Evolutionary conservation across 2,329 filamentous ascomycete species (phyloP).

Genomic region (Aureobasidium sp.): DNA sequence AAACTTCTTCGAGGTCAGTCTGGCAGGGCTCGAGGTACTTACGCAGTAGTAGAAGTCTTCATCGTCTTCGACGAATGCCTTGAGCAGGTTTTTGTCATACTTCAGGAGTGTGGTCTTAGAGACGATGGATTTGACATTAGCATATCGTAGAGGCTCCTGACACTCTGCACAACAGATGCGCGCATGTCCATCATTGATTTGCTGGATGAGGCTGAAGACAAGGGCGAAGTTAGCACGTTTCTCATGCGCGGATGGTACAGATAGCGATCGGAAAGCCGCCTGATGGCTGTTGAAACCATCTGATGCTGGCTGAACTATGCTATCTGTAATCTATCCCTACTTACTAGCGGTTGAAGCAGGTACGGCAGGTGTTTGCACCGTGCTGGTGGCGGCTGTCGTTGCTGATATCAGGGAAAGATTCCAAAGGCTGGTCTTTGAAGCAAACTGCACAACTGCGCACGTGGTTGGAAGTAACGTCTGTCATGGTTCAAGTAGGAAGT

Average conservation of each 20-base stretch:
- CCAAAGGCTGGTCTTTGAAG: background rate
- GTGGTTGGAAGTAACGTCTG: background rate
- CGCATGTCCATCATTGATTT: background rate
- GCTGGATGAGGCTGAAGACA: background rate
- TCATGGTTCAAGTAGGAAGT: no score
- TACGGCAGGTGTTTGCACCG: background rate
- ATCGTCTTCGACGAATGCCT: conserved; percentile 14
- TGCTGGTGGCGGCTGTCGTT: background rate
- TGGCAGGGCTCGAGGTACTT: background rate
- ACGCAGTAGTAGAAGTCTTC: conserved; percentile 21
- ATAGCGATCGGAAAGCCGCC: no score
- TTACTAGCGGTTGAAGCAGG: background rate
- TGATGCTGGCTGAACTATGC: no score
- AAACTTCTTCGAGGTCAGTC: background rate
- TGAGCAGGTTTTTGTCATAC: conserved; percentile 11
- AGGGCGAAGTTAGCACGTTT: no score
- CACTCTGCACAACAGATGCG: background rate
- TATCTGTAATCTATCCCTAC: no score
- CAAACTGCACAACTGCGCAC: background rate
- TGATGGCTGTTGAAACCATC: no score
- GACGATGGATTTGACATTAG: background rate
- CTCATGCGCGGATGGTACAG: no score
- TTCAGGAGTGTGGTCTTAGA: background rate
- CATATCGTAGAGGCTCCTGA: background rate
- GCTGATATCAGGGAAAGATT: background rate